Base-by-base conservation (phyloP, 2,329 filamentous ascomycete genomes). In the Fusarium sp. region DNA sequence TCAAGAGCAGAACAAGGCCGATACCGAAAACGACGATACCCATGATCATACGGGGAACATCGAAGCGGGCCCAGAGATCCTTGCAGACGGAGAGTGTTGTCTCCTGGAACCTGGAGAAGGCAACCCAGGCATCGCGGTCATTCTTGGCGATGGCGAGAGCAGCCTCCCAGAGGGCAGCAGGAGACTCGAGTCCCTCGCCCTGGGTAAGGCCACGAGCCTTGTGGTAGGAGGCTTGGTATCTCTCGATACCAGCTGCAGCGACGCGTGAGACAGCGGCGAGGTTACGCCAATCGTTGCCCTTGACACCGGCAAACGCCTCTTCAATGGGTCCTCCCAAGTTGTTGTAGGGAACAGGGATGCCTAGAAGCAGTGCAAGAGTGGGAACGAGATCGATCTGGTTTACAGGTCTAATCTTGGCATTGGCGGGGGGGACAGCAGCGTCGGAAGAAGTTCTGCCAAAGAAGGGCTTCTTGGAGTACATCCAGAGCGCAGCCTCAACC, bases 361-460 rank as follows among this genome's bases (percentile, higher is more conserved):
- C 96, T 2, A 99, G 84, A 1, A 99, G 86, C 36, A 99, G 84
- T 0, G 95, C 91, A 31, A 99, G 81, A 0, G 96, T 99, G 6
- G 96, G 95, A 4, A 99, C 96, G 14, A 99, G 86, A 78, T 99
- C 96, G 70, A 99, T 99, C 80, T 99, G 96, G 63, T 89, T 89
- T 40, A 90, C 87, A 1, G 92, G 90, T 11, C 92, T 87, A 22
- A 90, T 87, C 78, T 96, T 97, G 40, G 95, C 94, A 22, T 87
- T 93, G n/a, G 82, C 79, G 8, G 88, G 90, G 18, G 90, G 90
- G 20, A 84, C 81, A 15, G 81, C 77, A 69, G 85, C 87, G 7
- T 88, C 86, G 5, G 88, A 82, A 49, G 88, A 85, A 3, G 89
- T 92, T 39, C 94, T 90, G 17, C 96, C 96, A 79, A 99, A 99